A percentile compares a stretch with the other conserved stretches of the same genome.
Evolutionary conservation across 148 eudicot species (phyloP).

Genomic region (Salicornia ramosissima): DNA sequence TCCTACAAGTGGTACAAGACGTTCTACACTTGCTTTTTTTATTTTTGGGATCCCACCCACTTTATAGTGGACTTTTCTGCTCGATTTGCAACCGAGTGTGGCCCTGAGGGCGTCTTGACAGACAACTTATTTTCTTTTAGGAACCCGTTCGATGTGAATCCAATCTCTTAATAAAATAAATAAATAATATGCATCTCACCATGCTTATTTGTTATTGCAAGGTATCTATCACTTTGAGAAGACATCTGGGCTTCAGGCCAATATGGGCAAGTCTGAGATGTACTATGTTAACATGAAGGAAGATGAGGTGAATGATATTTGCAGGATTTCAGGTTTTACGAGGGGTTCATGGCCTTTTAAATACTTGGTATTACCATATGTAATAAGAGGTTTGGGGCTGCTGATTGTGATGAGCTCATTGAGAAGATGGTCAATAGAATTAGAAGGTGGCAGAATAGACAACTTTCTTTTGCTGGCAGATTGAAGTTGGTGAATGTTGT

Average conservation of each 20-base stretch:
- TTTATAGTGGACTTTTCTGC: too few relatives aligned
- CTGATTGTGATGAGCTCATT: not conserved
- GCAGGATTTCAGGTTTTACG: not conserved
- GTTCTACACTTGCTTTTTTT: too few relatives aligned
- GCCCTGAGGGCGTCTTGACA: too few relatives aligned
- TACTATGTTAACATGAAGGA: not conserved
- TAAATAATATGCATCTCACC: too few relatives aligned
- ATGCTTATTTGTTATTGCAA: not conserved
- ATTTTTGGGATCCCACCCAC: too few relatives aligned
- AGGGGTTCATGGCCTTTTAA: not conserved
- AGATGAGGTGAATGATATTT: not conserved
- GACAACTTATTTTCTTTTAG: too few relatives aligned
- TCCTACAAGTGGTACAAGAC: too few relatives aligned
- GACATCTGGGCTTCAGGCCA: not conserved
- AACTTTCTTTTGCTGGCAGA: not conserved
- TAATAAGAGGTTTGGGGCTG: too few relatives aligned
- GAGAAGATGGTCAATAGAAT: not conserved
- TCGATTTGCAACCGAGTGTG: too few relatives aligned
- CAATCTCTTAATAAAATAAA: too few relatives aligned
- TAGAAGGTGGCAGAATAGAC: not conserved
- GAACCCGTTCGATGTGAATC: too few relatives aligned
- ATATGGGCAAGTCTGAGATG: not conserved
- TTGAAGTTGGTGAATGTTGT: not conserved
- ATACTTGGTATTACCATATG: not conserved
- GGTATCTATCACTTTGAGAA: not conserved